These are phyloP conservation scores for Parascedosporium putredinis DNA, from an alignment of 2,329 filamentous ascomycete species.

Conservation along the genomic window DNA sequence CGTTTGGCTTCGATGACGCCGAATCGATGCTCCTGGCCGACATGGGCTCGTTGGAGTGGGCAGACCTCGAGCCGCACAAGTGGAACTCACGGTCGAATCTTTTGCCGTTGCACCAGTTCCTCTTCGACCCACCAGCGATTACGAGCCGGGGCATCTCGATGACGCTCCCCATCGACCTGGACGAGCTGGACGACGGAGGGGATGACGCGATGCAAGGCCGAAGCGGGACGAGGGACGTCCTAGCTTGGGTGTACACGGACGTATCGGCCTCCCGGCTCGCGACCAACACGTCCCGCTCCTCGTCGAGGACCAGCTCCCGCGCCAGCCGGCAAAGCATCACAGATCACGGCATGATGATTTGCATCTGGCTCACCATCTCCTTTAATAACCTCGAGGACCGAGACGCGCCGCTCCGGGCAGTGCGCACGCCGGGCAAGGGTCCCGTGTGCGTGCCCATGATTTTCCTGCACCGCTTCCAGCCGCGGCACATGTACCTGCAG, in stretches of 20 bases:
- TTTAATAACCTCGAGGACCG: slow-evolving; percentile 5
- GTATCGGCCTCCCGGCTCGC: slow-evolving; percentile 8
- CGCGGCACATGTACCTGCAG: slow-evolving; percentile 12
- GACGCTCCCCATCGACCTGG: slow-evolving; percentile 11
- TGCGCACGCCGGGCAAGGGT: neutral
- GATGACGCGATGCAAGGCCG: slow-evolving; percentile 1
- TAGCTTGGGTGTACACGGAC: slow-evolving; percentile 13
- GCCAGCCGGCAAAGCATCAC: slow-evolving; percentile 1
- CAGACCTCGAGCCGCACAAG: slow-evolving; percentile 10
- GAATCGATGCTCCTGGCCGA: slow-evolving; percentile 12
- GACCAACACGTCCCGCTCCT: slow-evolving; percentile 1
- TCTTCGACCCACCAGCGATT: slow-evolving; percentile 10
- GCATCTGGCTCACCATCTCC: slow-evolving; percentile 12
- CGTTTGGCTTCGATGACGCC: slow-evolving; percentile 13
- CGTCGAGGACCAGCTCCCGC: slow-evolving; percentile 2
- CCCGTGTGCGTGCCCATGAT: slow-evolving; percentile 11
- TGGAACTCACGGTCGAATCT: neutral
- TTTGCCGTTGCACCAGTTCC: slow-evolving; percentile 8
- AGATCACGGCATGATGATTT: slow-evolving; percentile 11
- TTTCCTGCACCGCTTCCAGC: slow-evolving; percentile 11
- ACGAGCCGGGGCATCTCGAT: slow-evolving; percentile 11
- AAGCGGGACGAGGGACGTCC: slow-evolving; percentile 10
- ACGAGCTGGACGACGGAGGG: slow-evolving; percentile 2
- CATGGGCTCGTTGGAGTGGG: slow-evolving; percentile 10
- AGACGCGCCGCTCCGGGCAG: neutral